Percentiles rank a stretch among this genome's conserved stretches.
Conservation (phyloP, 192 early-diverging fungal species). For the Coemansia sp. region DNA sequence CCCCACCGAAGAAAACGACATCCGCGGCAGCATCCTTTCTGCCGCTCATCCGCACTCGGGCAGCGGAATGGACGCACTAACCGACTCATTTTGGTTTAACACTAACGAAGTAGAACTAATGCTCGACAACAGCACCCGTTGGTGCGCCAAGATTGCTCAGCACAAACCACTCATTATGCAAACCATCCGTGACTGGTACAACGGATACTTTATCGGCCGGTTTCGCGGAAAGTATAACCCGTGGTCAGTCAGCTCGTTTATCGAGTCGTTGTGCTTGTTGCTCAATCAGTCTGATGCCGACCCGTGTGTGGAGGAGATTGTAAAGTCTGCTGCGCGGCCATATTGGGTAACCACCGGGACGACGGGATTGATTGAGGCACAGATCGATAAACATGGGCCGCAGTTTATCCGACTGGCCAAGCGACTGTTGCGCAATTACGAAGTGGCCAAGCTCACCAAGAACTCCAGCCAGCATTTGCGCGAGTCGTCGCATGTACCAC, state of each 20-base stretch:
- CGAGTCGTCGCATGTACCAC: conserved; percentile 1
- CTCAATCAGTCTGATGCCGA: conserved; percentile 4
- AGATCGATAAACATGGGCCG: conserved; percentile 17
- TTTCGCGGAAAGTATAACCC: conserved; percentile 52
- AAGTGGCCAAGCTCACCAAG: conserved; percentile 1
- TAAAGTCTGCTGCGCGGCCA: conserved; percentile 13
- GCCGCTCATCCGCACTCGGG: conserved; percentile 25
- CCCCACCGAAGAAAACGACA: conserved; percentile 30
- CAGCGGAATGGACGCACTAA: conserved; percentile 28
- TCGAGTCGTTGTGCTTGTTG: conserved; percentile 21
- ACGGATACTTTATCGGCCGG: conserved; percentile 36
- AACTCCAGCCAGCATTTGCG: neutral
- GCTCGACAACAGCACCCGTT: conserved; percentile 29
- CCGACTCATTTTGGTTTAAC: conserved; percentile 42
- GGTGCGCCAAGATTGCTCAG: conserved; percentile 6
- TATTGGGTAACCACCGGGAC: conserved; percentile 36
- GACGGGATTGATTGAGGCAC: conserved; percentile 18
- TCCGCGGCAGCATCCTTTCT: conserved; percentile 18
- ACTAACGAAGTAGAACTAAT: conserved; percentile 26
- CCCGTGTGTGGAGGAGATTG: neutral
- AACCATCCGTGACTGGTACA: conserved; percentile 26
- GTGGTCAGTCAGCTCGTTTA: conserved; percentile 44
- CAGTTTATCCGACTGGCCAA: conserved; percentile 16
- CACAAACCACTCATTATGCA: conserved; percentile 23
- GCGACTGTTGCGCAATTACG: conserved; percentile 16